phyloP scores from a whole-genome alignment of 2,329 filamentous ascomycete genomes.

The Cryphonectria nitschkei region DNA sequence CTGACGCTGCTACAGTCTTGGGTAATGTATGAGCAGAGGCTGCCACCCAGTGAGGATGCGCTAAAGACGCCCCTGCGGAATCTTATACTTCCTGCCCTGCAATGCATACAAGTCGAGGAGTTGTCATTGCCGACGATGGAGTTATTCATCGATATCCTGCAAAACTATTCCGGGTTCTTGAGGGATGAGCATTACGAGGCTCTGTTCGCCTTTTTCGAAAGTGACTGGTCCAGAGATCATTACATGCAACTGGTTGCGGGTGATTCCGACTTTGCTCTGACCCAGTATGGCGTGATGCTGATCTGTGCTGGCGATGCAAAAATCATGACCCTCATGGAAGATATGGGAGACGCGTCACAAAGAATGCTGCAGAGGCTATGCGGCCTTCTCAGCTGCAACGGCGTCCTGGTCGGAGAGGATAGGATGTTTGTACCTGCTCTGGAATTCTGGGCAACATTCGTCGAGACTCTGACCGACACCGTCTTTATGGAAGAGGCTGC shows the following conservation, averaged over 20 bases:
- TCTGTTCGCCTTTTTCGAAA: constrained; percentile 63
- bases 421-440: constrained; percentile 73
- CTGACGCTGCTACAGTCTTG: constrained; percentile 58
- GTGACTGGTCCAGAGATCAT: constrained; percentile 59
- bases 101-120: constrained; percentile 61
- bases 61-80: constrained; percentile 63
- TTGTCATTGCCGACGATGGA: constrained; percentile 65
- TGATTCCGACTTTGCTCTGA: constrained; percentile 65
- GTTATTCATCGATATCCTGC: constrained; percentile 66
- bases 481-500: constrained; percentile 54
- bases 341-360: constrained; percentile 53
- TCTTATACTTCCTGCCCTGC: constrained; percentile 62
- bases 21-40: constrained; percentile 73
- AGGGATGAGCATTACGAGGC: constrained; percentile 59
- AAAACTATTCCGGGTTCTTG: constrained; percentile 67
- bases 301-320: constrained; percentile 71
- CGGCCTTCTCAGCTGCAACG: constrained; percentile 67
- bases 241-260: constrained; percentile 60
- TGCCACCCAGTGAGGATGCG: constrained; percentile 59
- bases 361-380: constrained; percentile 62
- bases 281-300: constrained; percentile 69
- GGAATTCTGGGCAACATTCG: constrained; percentile 81
- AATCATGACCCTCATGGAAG: constrained; percentile 61
- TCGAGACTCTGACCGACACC: constrained; percentile 68
- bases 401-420: constrained; percentile 72